A percentile compares a stretch with the other conserved stretches of the same genome.
Conservation (phyloP, 495 filamentous ascomycete genomes). For the Penicillium coprophilum region DNA sequence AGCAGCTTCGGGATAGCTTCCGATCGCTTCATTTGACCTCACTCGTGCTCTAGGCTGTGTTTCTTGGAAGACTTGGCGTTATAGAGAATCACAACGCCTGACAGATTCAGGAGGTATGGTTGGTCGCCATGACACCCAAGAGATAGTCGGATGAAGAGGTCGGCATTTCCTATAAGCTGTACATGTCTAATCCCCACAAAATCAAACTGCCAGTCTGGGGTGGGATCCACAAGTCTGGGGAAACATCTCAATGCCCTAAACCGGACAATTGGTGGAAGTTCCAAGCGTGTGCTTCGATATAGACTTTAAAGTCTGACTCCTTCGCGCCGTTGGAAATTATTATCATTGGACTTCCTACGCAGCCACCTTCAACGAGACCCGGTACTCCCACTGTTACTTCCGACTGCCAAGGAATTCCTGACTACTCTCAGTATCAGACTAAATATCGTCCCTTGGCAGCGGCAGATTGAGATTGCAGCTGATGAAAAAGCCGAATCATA, state of each 20-base stretch:
- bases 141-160: constrained; percentile 6
- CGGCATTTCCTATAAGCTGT: constrained; percentile 13
- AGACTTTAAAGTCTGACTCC: not conserved
- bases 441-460: constrained; percentile 8
- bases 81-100: not conserved
- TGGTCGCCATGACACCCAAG: not conserved
- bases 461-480: constrained; percentile 6
- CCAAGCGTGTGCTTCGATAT: not conserved
- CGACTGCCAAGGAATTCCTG: constrained; percentile 1
- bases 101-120: not conserved
- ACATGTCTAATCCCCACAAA: not conserved
- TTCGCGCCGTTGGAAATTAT: not conserved
- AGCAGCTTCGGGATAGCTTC: not conserved
- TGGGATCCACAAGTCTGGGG: constrained; percentile 14
- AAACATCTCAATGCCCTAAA: not conserved
- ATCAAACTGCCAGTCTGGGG: not conserved
- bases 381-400: not conserved
- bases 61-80: constrained; percentile 8
- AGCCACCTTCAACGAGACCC: not conserved
- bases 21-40: not conserved
- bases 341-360: not conserved
- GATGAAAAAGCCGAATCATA: not conserved
- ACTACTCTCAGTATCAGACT: not conserved
- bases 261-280: constrained; percentile 1
- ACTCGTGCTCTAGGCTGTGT: not conserved